These are phyloP conservation scores for Zymoseptoria pseudotritici DNA, from an alignment of 2,329 filamentous ascomycete genomes.

Conservation along the genomic window DNA sequence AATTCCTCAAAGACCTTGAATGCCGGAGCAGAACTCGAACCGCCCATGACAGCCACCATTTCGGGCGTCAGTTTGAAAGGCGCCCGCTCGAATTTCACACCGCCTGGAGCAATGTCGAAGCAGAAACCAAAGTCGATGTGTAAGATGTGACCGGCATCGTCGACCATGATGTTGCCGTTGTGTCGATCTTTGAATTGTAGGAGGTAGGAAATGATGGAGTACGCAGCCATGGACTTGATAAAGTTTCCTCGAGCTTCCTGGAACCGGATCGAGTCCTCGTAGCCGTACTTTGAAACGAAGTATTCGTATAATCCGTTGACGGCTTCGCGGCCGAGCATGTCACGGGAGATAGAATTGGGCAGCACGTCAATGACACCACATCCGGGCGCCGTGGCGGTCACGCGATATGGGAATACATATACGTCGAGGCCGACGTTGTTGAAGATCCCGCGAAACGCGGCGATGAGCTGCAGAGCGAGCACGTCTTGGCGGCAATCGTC, in stretches of 20 bases:
- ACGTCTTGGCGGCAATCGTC: slow-evolving; percentile 98
- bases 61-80: slow-evolving; percentile 97
- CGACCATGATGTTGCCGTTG: slow-evolving; percentile 99
- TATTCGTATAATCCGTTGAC: slow-evolving; percentile 98
- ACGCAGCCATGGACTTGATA: slow-evolving; percentile 98
- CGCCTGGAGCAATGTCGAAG: slow-evolving; percentile 95
- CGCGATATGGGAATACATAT: slow-evolving; percentile 93
- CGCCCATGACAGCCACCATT: slow-evolving; percentile 99
- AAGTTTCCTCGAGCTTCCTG: slow-evolving; percentile 95
- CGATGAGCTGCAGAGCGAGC: slow-evolving; percentile 93
- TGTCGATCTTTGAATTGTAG: slow-evolving; percentile 98
- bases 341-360: slow-evolving; percentile 93
- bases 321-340: slow-evolving; percentile 96
- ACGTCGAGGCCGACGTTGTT: slow-evolving; percentile 90
- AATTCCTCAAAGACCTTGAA: slow-evolving; percentile 97
- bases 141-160: slow-evolving; percentile 91
- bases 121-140: slow-evolving; percentile 99
- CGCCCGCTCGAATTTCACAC: slow-evolving; percentile 93
- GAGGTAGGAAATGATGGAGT: slow-evolving; percentile 92
- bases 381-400: slow-evolving; percentile 92
- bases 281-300: slow-evolving; percentile 94
- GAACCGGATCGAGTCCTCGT: slow-evolving; percentile 89
- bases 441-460: slow-evolving; percentile 95
- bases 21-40: slow-evolving; percentile 67
- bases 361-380: slow-evolving; percentile 98